Evolutionary conservation across 169 alveolate genomes (phyloP), one percentile per base, ranked within the genome.

Genomic region (Plasmodium adleri): DNA sequence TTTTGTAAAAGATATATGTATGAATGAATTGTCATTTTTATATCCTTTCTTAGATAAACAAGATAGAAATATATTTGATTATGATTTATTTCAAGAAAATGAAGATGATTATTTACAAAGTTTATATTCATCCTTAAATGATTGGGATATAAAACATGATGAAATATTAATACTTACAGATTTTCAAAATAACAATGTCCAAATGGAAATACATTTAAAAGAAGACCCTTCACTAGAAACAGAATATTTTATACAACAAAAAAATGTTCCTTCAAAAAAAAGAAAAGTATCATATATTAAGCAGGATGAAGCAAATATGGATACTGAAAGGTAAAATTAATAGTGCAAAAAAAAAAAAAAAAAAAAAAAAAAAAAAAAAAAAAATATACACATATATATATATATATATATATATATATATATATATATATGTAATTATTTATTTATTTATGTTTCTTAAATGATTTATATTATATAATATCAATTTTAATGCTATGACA

Each of bases 1-100:
- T 56, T 92, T 92, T 75, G 93, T 92, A 24, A 58, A 78, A 39
- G 75, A 75, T 50, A 49, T 92, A 24, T 80, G 90, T 49, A 80
- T 62, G 49, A 80, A 80, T 43, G 90, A 80, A 62, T 58, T 80
- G 28, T 58, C 71, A 5, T 80, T 80, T 22, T 58, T 80, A 63
- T 67, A 80, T 50, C 90, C 90, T 24, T 80, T 66, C 32, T 63
- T 80, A 60, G 90, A 80, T 62, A 80, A 80, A 12, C 72, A 80
- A 28, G 90, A 80, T 28, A 66, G 90, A 68, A 80, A 80, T 49
- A 80, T 80, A 68, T 80, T 80, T 45, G 90, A 80, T 32, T 80
- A 80, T 63, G 90, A 80, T 60, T 54, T 32, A 63, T 80, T 80
- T 80, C 39, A 56, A 66, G 90, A 80, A 59, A 58, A 68, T 28